These are phyloP conservation scores for Stentor roeselii DNA, from an alignment of 73 alveolate genomes.

Conservation along the genomic window DNA sequence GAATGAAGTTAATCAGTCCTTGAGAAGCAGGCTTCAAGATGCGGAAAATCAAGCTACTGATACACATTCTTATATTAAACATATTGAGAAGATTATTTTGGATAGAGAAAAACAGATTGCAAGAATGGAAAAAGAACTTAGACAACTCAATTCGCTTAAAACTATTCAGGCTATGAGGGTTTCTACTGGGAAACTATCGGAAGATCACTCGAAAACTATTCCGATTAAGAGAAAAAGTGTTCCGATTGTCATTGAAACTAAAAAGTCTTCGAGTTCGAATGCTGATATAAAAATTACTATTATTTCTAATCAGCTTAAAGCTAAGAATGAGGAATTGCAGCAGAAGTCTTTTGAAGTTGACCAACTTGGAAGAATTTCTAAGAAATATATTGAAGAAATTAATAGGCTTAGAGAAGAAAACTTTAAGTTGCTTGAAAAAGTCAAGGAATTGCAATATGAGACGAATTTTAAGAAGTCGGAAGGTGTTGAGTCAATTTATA, in stretches of 20 bases:
- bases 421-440: not conserved
- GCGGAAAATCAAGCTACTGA: not conserved
- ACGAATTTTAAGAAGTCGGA: not conserved
- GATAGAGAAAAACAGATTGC: not conserved
- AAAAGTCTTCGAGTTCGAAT: not conserved
- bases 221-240: not conserved
- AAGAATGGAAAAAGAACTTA: conserved; percentile 14
- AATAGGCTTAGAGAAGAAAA: not conserved
- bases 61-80: not conserved
- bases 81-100: not conserved
- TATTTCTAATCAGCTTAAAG: not conserved
- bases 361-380: too few relatives aligned
- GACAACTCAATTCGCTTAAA: not conserved
- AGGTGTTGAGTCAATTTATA: not conserved
- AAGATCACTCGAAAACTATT: conserved; percentile 5
- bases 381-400: not conserved
- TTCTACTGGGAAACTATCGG: not conserved
- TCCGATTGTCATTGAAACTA: not conserved
- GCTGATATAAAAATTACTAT: not conserved
- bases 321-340: not conserved
- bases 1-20: not conserved
- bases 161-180: not conserved
- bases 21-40: not conserved
- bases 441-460: too few relatives aligned
- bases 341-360: not conserved